Conservation (phyloP, 306 rosid genomes). For the Pyrus bretschneideri region DNA sequence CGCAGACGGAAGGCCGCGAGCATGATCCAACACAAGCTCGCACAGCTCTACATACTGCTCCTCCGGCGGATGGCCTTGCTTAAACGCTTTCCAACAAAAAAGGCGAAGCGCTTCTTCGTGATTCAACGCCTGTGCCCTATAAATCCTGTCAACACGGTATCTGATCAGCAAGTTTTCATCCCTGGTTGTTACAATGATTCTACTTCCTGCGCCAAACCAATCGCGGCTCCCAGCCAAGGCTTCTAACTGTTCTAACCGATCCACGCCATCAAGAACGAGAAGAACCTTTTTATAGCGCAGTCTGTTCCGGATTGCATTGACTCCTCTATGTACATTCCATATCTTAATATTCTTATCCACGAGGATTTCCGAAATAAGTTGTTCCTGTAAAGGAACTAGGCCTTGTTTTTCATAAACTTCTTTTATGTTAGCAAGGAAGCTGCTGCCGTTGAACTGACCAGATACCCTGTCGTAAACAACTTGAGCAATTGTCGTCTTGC, state of each 20-base stretch:
- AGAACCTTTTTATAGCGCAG: neutral
- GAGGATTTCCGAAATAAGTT: neutral
- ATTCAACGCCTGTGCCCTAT: neutral
- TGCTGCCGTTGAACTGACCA: neutral
- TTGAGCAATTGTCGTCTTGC: neutral
- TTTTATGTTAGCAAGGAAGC: neutral
- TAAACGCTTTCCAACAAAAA: constrained; percentile 12
- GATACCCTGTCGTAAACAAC: neutral
- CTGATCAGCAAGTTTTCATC: neutral
- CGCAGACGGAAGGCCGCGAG: constrained; percentile 8
- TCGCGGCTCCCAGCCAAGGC: neutral
- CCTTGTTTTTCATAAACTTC: neutral
- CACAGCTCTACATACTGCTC: neutral
- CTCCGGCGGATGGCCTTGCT: neutral
- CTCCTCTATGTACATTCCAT: neutral
- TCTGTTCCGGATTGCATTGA: neutral
- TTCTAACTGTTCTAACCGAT: neutral
- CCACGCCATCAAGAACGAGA: neutral
- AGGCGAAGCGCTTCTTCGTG: constrained; percentile 3
- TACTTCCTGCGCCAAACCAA: constrained; percentile 3
- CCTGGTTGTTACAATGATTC: constrained; percentile 10
- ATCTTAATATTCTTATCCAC: neutral
- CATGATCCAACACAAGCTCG: neutral
- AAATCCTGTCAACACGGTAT: neutral
- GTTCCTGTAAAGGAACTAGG: neutral